Evolutionary conservation across 768 basidiomycete genomes (phyloP).

Genomic region (Roridomyces roridus): DNA sequence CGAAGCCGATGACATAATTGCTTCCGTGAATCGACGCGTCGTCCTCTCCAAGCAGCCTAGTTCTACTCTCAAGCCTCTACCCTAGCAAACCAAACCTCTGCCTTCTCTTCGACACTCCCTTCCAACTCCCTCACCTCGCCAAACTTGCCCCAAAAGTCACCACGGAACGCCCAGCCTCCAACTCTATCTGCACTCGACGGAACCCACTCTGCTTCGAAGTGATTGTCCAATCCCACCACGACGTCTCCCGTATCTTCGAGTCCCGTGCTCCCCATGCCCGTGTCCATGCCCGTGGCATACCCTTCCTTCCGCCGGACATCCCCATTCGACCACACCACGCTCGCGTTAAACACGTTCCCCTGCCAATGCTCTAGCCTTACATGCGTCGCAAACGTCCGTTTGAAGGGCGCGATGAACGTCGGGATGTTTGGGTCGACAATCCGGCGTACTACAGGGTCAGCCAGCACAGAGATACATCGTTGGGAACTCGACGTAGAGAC

Average conservation of each 20-base stretch:
- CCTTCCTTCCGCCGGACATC: constrained; percentile 36
- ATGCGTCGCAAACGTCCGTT: constrained; percentile 42
- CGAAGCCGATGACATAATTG: too few relatives aligned
- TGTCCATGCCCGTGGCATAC: constrained; percentile 19
- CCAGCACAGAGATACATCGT: too few relatives aligned
- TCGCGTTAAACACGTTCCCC: constrained; percentile 46
- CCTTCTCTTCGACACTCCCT: constrained; percentile 39
- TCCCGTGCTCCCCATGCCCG: too few relatives aligned
- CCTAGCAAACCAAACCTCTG: constrained; percentile 46
- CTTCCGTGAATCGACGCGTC: too few relatives aligned
- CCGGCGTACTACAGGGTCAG: constrained; percentile 33
- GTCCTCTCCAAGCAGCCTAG: too few relatives aligned
- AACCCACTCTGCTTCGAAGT: constrained; percentile 48
- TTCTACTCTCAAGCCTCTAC: too few relatives aligned
- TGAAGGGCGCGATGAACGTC: constrained; percentile 42
- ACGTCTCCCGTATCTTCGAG: too few relatives aligned
- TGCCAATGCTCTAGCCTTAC: constrained; percentile 43
- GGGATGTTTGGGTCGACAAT: constrained; percentile 35
- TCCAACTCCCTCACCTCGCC: constrained; percentile 38
- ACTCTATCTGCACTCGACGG: constrained; percentile 21
- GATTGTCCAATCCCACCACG: constrained; percentile 41
- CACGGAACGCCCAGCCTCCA: constrained; percentile 46
- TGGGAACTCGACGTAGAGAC: constrained; percentile 30
- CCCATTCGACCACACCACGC: constrained; percentile 43
- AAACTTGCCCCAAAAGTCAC: constrained; percentile 48